Evolutionary conservation across 129 eudicot species (phyloP).

Genomic region (Oenanthe sinensis): DNA sequence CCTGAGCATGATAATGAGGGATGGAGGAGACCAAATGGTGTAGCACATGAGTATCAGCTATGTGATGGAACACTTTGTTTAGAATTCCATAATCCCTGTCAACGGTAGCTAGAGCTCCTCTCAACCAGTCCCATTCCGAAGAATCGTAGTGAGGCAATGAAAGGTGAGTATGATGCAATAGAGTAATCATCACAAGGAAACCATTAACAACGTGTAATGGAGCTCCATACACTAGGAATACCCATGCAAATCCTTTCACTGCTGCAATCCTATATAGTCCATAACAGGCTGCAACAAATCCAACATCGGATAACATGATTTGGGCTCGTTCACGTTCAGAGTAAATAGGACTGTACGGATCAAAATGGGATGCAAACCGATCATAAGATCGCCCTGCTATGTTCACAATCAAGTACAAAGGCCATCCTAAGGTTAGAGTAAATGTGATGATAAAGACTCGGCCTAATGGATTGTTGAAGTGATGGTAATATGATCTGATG

Average conservation of each 20-base stretch:
- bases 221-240: neutral
- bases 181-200: neutral
- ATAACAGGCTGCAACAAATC: neutral
- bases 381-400: neutral
- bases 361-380: slow-evolving; percentile 4
- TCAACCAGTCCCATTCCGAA: neutral
- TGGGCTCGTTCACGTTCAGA: neutral
- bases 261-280: neutral
- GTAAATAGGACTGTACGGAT: slow-evolving; percentile 2
- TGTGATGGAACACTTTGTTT: slow-evolving; percentile 4
- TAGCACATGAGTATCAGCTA: neutral
- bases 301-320: neutral
- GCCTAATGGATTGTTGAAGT: slow-evolving; percentile 1
- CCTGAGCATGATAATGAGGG: slow-evolving; percentile 4
- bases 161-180: neutral
- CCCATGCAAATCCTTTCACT: slow-evolving; percentile 4
- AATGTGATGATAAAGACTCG: neutral
- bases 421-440: neutral
- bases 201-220: neutral
- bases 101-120: neutral
- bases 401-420: neutral
- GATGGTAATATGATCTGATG: neutral
- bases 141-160: neutral
- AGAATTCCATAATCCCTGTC: neutral
- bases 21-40: neutral